These are phyloP conservation scores for Annona squamosa DNA, from an alignment of 164 flowering plant species.

Conservation along the genomic window DNA sequence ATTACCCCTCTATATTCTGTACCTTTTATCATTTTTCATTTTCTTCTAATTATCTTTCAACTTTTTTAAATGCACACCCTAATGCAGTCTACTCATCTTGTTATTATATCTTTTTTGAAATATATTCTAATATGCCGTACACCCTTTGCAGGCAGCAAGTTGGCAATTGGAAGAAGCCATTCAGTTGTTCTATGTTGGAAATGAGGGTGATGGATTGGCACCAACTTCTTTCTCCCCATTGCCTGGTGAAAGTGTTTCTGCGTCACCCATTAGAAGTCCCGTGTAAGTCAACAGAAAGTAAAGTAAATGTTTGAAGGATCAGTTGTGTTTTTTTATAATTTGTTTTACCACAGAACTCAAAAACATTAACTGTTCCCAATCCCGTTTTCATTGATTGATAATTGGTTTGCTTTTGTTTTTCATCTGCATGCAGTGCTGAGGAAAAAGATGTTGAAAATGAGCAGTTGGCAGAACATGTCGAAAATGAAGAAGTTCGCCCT, in stretches of 20 bases:
- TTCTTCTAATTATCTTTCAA: too few relatives aligned
- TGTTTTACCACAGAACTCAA: neutral
- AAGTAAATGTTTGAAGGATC: neutral
- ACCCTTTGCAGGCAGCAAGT: conserved; percentile 61
- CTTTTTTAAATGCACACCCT: too few relatives aligned
- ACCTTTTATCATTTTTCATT: too few relatives aligned
- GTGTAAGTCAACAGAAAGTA: conserved; percentile 24
- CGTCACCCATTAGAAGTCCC: conserved; percentile 23
- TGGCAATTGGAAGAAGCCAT: conserved; percentile 98
- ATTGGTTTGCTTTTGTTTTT: neutral
- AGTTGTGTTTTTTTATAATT: neutral
- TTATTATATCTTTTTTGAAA: too few relatives aligned
- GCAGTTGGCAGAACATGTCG: conserved; percentile 27
- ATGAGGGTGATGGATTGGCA: conserved; percentile 44
- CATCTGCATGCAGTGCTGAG: conserved; percentile 23
- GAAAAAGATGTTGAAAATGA: conserved; percentile 21
- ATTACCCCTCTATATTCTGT: too few relatives aligned
- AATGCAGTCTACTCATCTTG: too few relatives aligned
- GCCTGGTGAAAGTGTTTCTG: conserved; percentile 23
- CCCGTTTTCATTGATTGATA: neutral
- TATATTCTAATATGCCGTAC: too few relatives aligned
- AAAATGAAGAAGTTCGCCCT: conserved; percentile 64
- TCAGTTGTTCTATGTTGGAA: conserved; percentile 74
- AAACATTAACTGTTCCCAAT: neutral
- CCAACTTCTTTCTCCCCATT: conserved; percentile 27